Conservation (phyloP, 768 basidiomycete species). For the Daedalea quercina region DNA sequence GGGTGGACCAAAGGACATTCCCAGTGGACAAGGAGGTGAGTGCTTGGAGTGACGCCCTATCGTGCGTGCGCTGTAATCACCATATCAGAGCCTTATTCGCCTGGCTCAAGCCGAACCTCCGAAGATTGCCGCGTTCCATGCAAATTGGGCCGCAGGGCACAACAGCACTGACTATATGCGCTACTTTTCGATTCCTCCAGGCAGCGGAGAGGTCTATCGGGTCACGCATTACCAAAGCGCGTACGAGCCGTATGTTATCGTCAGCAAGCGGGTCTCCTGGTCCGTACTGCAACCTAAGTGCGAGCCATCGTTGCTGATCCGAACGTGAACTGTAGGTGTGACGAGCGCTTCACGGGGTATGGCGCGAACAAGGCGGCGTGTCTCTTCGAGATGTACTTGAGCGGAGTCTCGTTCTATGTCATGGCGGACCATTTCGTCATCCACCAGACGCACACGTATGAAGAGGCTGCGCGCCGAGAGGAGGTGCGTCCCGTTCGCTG, state of each 20-base stretch:
- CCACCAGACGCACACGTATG: conserved; percentile 81
- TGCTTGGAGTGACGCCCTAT: neutral
- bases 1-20: conserved; percentile 49
- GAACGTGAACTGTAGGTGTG: conserved; percentile 53
- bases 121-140: conserved; percentile 70
- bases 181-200: conserved; percentile 47
- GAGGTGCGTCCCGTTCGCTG: conserved; percentile 42
- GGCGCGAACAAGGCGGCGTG: conserved; percentile 93
- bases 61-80: neutral
- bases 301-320: neutral
- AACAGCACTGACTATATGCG: conserved; percentile 72
- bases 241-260: conserved; percentile 87
- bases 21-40: conserved; percentile 64
- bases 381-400: conserved; percentile 84
- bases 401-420: conserved; percentile 79
- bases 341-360: conserved; percentile 87
- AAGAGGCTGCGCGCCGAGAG: conserved; percentile 62
- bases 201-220: conserved; percentile 62
- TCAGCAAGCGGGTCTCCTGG: conserved; percentile 72
- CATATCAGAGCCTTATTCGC: conserved; percentile 53
- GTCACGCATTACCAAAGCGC: conserved; percentile 74
- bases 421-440: conserved; percentile 84
- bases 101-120: conserved; percentile 43
- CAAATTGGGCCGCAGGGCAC: conserved; percentile 72
- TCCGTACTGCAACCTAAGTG: conserved; percentile 22